Evolutionary conservation across 441 rosid species (phyloP), one percentile per base, ranked within the genome.

Genomic region (Populus hybrid): DNA sequence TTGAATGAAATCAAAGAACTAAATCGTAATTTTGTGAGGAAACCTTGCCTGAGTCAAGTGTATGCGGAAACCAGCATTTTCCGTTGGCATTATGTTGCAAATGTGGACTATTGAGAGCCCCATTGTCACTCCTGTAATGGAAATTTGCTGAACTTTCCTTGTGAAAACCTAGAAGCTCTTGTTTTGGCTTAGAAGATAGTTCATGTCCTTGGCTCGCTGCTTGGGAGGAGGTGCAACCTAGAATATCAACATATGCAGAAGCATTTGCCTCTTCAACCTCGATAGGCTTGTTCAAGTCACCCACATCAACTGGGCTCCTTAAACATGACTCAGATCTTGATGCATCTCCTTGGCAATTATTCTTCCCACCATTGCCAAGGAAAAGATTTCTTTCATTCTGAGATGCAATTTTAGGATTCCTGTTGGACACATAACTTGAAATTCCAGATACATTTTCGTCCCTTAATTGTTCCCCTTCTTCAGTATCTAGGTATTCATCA

Each of bases 211-310:
- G 87, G 78, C 77, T 80, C 74, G 81, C 88, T 64, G 81, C 85
- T 70, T 77, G 82, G 78, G 72, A 78, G 73, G 85, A 78, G 71
- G 71, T 77, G 69, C 70, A 81, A 34, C 82, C 84, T 36, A 83
- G 73, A 81, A 79, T 67, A 79, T 85, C 82, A 74, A 82, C 80
- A 87, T 85, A 86, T 78, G 86, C 73, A 80, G 92, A 87, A 83
- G 86, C 81, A 77, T 81, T 81, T 30, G 80, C 81, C 74, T 91
- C 97, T 82, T 90, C 97, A 81, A 79, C 81, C 82, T 74, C 86
- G 78, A 90, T 63, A 16, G 98, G 98, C 84, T 94, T 90, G 69
- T 94, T 97, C 86, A 94, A 84, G 84, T 97, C 97, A 70, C 97
- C 91, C 86, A 97, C 85, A 72, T 86, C 78, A 80, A 76, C 84